These are phyloP conservation scores for Trichoderma sp. DNA, from an alignment of 2,329 filamentous ascomycete species.

Conservation along the genomic window DNA sequence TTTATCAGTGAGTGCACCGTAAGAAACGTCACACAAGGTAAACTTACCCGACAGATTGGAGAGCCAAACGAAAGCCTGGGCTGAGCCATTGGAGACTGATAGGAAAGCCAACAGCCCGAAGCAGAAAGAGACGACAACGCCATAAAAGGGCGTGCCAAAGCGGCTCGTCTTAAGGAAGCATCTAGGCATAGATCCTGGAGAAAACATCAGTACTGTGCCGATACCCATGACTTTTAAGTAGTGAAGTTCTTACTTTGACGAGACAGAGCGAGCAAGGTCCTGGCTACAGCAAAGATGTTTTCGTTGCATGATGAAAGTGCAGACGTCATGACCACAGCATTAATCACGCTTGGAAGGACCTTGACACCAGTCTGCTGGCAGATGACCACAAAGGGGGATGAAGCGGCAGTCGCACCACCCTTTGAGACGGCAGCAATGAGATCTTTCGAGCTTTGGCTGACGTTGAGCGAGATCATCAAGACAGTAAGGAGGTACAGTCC, in stretches of 20 bases:
- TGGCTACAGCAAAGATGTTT: conserved; percentile 55
- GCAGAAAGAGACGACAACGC: conserved; percentile 47
- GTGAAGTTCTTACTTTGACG: conserved; percentile 44
- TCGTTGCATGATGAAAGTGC: conserved; percentile 60
- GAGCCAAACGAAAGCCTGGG: conserved; percentile 58
- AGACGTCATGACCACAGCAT: conserved; percentile 55
- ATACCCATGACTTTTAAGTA: too few species aligned
- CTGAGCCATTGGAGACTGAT: conserved; percentile 47
- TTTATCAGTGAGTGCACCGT: background rate
- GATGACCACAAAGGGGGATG: conserved; percentile 53
- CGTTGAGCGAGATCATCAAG: conserved; percentile 29
- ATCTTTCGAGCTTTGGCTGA: conserved; percentile 28
- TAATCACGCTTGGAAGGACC: conserved; percentile 55
- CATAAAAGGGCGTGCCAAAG: conserved; percentile 53
- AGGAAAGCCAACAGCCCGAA: conserved; percentile 53
- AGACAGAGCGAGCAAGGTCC: conserved; percentile 56
- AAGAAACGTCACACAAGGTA: background rate
- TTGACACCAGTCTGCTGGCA: conserved; percentile 53
- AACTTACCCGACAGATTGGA: conserved; percentile 55
- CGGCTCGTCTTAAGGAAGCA: conserved; percentile 55
- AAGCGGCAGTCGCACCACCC: conserved; percentile 56
- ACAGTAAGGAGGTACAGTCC: conserved; percentile 29
- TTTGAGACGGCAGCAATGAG: conserved; percentile 48
- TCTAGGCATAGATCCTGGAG: conserved; percentile 48
- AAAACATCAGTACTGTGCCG: background rate